These are phyloP conservation scores for Epithemia pelagica DNA, from an alignment of 108 stramenopile species.

Conservation along the genomic window DNA sequence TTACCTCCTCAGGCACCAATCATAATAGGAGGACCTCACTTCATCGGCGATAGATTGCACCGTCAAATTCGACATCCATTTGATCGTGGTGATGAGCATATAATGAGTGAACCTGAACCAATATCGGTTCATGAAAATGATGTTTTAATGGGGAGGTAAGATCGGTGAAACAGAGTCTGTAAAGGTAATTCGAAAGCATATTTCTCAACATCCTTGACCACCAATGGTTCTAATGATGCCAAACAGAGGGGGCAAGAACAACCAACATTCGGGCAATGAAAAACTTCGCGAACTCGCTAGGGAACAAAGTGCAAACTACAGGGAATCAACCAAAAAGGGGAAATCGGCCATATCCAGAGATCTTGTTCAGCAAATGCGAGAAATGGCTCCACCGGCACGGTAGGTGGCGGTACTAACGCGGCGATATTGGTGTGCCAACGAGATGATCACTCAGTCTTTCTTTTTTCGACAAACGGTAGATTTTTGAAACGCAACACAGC, in stretches of 20 bases:
- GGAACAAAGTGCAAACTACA: constrained; percentile 23
- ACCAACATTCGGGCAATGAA: constrained; percentile 62
- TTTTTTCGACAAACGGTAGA: too few relatives aligned
- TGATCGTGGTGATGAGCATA: not conserved
- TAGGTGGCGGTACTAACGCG: constrained; percentile 9
- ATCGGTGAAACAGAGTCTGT: not conserved
- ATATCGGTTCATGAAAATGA: not conserved
- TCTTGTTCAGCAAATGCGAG: constrained; percentile 35
- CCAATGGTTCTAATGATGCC: not conserved
- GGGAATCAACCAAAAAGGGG: constrained; percentile 36
- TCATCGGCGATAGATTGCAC: not conserved
- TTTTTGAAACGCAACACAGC: constrained; percentile 44
- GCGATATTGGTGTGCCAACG: too few relatives aligned
- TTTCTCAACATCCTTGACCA: not conserved
- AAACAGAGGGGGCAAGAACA: constrained; percentile 42
- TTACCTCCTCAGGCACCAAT: not conserved
- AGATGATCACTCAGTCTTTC: too few relatives aligned
- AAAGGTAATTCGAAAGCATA: not conserved
- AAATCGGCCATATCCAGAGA: constrained; percentile 47
- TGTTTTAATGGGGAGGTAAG: not conserved
- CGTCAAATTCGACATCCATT: not conserved
- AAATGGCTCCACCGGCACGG: constrained; percentile 45
- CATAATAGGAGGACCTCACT: not conserved
- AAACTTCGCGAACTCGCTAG: constrained; percentile 46
- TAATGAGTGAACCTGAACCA: not conserved